Conservation (phyloP, 495 filamentous ascomycete species). For the Xylaria grammica region DNA sequence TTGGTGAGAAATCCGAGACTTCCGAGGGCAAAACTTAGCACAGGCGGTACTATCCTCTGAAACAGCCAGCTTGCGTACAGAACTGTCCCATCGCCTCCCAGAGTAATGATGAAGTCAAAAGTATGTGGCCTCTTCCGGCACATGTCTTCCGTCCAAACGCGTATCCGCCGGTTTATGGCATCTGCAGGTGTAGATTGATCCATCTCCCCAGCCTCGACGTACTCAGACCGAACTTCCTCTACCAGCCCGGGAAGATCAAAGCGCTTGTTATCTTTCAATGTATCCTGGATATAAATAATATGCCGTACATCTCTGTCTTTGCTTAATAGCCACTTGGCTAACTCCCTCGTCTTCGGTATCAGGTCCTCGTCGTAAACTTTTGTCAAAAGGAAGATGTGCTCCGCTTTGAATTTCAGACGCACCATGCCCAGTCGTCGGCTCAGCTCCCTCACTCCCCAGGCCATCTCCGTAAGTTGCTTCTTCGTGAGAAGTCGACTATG, state of each 20-base stretch:
- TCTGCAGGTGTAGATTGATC: constrained; percentile 51
- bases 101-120: constrained; percentile 91
- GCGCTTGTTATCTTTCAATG: constrained; percentile 66
- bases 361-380: constrained; percentile 86
- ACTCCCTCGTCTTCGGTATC: constrained; percentile 76
- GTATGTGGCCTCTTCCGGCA: constrained; percentile 78
- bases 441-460: constrained; percentile 89
- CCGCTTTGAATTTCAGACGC: constrained; percentile 77
- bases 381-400: constrained; percentile 84
- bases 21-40: constrained; percentile 88
- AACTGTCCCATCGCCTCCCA: constrained; percentile 97
- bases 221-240: constrained; percentile 42
- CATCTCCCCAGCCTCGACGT: constrained; percentile 30
- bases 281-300: constrained; percentile 81
- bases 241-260: constrained; percentile 73
- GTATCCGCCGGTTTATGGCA: constrained; percentile 63
- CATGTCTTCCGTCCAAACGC: constrained; percentile 82
- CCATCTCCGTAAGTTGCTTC: constrained; percentile 92
- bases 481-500: constrained; percentile 78
- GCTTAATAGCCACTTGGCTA: constrained; percentile 86
- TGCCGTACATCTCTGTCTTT: constrained; percentile 70
- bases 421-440: constrained; percentile 83
- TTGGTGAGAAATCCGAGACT: constrained; percentile 96
- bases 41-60: constrained; percentile 93
- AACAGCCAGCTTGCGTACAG: constrained; percentile 96